Conservation (phyloP, 2,329 filamentous ascomycete species). For the Paracorniculantispora psalliotae region DNA sequence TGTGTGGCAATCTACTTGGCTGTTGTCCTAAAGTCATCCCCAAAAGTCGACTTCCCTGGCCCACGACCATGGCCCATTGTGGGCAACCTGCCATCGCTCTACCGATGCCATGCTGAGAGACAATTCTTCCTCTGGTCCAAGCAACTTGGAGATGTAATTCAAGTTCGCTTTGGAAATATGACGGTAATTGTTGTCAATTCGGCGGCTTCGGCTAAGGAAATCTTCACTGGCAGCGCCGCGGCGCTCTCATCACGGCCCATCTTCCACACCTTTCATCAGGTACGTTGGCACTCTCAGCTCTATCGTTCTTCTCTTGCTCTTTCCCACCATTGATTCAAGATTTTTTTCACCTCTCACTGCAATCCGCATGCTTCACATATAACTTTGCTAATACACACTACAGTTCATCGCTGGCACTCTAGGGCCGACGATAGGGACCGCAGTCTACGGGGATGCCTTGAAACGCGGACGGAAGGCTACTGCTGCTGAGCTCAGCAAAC, state of each 20-base stretch:
- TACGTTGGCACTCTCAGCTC: neutral
- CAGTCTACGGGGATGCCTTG: neutral
- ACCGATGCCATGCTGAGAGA: neutral
- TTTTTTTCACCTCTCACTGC: no score
- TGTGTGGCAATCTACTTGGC: neutral
- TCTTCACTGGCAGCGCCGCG: conserved; percentile 2
- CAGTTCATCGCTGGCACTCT: conserved; percentile 6
- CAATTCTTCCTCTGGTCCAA: conserved; percentile 2
- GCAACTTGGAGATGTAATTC: conserved; percentile 5
- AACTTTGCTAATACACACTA: neutral
- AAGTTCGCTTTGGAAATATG: conserved; percentile 4
- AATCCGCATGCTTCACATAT: no score
- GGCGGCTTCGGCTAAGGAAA: conserved; percentile 1
- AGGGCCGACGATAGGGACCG: conserved; percentile 4
- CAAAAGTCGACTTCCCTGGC: neutral
- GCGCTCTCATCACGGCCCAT: conserved; percentile 2
- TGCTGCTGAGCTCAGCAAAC: conserved; percentile 7
- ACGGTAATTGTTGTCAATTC: conserved; percentile 2
- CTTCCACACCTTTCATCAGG: conserved; percentile 6
- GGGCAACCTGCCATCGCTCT: conserved; percentile 2
- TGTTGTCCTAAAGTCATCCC: neutral
- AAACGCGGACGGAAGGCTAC: conserved; percentile 5
- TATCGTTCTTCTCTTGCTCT: neutral
- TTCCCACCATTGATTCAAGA: neutral
- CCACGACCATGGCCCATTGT: conserved; percentile 4